Evolutionary conservation across 2,329 filamentous ascomycete genomes (phyloP).

Genomic region (Spiromastix sp.): DNA sequence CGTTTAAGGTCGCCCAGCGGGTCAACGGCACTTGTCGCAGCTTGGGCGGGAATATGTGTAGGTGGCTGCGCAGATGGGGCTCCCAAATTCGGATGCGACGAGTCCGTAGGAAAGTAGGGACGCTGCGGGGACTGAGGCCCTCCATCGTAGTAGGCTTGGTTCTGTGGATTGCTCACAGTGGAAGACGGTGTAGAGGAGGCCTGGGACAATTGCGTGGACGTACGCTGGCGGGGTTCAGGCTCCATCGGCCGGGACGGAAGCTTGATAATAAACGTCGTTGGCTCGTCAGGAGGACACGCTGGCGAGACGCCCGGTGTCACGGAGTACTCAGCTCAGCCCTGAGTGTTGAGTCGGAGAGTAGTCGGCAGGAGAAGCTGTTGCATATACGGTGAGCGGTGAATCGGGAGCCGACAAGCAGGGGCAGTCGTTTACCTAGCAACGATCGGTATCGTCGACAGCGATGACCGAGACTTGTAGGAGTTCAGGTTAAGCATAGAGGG

Average conservation of each 20-base stretch:
- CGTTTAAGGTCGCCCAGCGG: constrained; percentile 48
- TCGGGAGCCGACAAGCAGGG: too few relatives aligned
- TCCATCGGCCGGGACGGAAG: constrained; percentile 19
- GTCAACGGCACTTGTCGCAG: constrained; percentile 8
- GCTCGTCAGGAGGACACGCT: neutral
- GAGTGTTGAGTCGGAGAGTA: too few relatives aligned
- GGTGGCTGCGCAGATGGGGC: neutral
- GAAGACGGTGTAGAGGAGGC: constrained; percentile 10
- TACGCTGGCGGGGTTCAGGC: constrained; percentile 24
- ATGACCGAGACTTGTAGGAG: too few relatives aligned
- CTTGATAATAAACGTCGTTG: constrained; percentile 2
- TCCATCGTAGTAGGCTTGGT: constrained; percentile 6
- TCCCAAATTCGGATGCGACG: neutral
- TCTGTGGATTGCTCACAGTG: constrained; percentile 2
- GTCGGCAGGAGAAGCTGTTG: too few relatives aligned
- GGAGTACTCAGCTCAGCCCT: too few relatives aligned
- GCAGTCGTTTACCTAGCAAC: too few relatives aligned
- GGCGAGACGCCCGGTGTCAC: too few relatives aligned
- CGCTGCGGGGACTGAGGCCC: constrained; percentile 1
- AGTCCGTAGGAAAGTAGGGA: constrained; percentile 2
- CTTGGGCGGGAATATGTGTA: constrained; percentile 9
- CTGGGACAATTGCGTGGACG: constrained; percentile 2
- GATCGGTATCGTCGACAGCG: too few relatives aligned
- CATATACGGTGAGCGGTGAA: too few relatives aligned
- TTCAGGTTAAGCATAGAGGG: too few relatives aligned